phyloP scores from a whole-genome alignment of 495 filamentous ascomycete species.

The Aspergillus heteromorphus region DNA sequence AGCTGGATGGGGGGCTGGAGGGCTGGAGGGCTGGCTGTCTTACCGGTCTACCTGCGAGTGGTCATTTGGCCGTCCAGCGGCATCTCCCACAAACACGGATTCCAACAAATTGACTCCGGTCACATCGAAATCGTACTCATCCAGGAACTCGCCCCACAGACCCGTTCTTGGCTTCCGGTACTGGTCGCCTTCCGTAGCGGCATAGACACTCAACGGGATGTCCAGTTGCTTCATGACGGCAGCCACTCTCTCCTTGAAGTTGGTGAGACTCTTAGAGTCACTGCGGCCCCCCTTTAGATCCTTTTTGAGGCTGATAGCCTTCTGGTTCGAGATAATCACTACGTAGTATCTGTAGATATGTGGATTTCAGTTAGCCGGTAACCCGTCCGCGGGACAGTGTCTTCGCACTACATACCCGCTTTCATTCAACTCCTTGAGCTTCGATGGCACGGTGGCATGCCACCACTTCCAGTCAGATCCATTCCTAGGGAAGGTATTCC shows the following conservation, averaged over 20 bases:
- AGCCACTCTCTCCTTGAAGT: slow-evolving; percentile 73
- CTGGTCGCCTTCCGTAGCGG: slow-evolving; percentile 71
- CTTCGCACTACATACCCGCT: slow-evolving; percentile 54
- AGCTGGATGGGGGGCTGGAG: not conserved
- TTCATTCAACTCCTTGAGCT: slow-evolving; percentile 57
- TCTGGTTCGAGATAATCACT: slow-evolving; percentile 84
- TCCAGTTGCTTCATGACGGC: slow-evolving; percentile 66
- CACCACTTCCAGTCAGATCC: slow-evolving; percentile 94
- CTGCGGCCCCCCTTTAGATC: slow-evolving; percentile 64
- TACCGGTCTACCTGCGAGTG: slow-evolving; percentile 79
- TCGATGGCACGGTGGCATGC: slow-evolving; percentile 63
- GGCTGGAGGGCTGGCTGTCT: not conserved
- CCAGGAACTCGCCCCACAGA: slow-evolving; percentile 83
- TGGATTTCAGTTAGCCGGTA: slow-evolving; percentile 1
- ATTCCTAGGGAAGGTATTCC: slow-evolving; percentile 67
- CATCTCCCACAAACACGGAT: slow-evolving; percentile 89
- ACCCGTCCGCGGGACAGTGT: not conserved
- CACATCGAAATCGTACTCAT: slow-evolving; percentile 64
- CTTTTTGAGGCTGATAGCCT: slow-evolving; percentile 65
- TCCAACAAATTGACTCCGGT: slow-evolving; percentile 57
- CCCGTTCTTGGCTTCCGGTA: slow-evolving; percentile 83
- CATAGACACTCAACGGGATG: slow-evolving; percentile 76
- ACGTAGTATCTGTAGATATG: slow-evolving; percentile 59
- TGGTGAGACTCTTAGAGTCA: slow-evolving; percentile 56
- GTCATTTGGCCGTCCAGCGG: slow-evolving; percentile 61